Percentiles rank a stretch among this genome's conserved stretches.
Evolutionary conservation across 192 early-diverging fungal species (phyloP).

Genomic region (Podila clonocystis): DNA sequence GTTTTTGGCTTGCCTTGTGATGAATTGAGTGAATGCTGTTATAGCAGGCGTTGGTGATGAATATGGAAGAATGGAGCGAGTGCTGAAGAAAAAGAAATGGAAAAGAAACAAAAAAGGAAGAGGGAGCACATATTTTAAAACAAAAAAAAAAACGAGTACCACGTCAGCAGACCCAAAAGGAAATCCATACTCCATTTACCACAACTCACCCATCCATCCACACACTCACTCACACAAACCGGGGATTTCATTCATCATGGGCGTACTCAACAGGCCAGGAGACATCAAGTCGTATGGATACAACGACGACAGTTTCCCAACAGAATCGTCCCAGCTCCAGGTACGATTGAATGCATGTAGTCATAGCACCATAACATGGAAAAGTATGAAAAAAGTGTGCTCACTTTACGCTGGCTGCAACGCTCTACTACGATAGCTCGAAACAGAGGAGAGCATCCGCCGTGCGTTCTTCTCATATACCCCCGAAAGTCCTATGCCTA

Average conservation of each 20-base stretch:
- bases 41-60: too few species aligned
- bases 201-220: neutral
- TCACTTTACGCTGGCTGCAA: neutral
- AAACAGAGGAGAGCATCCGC: conserved; percentile 34
- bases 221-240: neutral
- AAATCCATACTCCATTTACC: neutral
- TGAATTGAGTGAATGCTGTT: too few species aligned
- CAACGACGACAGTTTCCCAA: conserved; percentile 65
- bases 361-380: neutral
- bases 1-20: too few species aligned
- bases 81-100: too few species aligned
- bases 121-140: too few species aligned
- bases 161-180: neutral
- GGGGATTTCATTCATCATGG: conserved; percentile 16
- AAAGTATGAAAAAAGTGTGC: neutral
- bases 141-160: too few species aligned
- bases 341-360: conserved; percentile 27
- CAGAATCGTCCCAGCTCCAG: conserved; percentile 70
- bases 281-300: conserved; percentile 24
- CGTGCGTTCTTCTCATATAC: conserved; percentile 27
- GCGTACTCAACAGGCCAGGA: conserved; percentile 28
- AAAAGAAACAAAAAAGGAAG: too few species aligned
- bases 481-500: conserved; percentile 26
- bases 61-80: too few species aligned
- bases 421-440: conserved; percentile 10